Conservation (phyloP, 1,284 basidiomycete species). For the Meira miltonrushii region DNA sequence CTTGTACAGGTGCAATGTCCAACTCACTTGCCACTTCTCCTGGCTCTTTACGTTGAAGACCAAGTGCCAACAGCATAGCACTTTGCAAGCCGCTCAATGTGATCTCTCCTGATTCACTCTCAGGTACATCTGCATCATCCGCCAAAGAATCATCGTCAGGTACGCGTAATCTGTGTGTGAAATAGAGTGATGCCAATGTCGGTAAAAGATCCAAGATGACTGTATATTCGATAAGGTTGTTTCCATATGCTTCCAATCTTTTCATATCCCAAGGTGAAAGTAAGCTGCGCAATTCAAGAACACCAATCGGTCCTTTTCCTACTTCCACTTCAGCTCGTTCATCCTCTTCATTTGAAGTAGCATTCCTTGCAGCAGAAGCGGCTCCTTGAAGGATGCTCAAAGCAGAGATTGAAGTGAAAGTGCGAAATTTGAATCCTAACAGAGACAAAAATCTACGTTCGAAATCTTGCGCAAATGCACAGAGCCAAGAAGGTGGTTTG, state of each 20-base stretch:
- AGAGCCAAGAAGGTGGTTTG: constrained; percentile 67
- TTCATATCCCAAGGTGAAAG: constrained; percentile 93
- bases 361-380: constrained; percentile 59
- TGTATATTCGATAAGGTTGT: constrained; percentile 94
- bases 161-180: constrained; percentile 58
- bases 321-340: constrained; percentile 6
- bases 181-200: constrained; percentile 72
- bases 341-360: constrained; percentile 1
- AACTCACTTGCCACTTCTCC: constrained; percentile 64
- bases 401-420: constrained; percentile 79
- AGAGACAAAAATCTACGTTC: constrained; percentile 80
- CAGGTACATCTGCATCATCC: constrained; percentile 26
- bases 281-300: constrained; percentile 67
- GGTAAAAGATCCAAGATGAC: constrained; percentile 90
- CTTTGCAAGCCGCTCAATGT: constrained; percentile 39
- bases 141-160: constrained; percentile 18
- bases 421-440: constrained; percentile 88
- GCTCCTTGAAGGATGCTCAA: constrained; percentile 83
- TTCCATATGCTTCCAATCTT: constrained; percentile 87
- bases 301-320: constrained; percentile 35
- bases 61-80: constrained; percentile 61
- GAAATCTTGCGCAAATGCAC: constrained; percentile 91
- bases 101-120: constrained; percentile 23
- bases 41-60: constrained; percentile 82
- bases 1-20: constrained; percentile 75